Base-by-base conservation (phyloP, 1,284 basidiomycete genomes). In the Taiwanofungus camphoratus region DNA sequence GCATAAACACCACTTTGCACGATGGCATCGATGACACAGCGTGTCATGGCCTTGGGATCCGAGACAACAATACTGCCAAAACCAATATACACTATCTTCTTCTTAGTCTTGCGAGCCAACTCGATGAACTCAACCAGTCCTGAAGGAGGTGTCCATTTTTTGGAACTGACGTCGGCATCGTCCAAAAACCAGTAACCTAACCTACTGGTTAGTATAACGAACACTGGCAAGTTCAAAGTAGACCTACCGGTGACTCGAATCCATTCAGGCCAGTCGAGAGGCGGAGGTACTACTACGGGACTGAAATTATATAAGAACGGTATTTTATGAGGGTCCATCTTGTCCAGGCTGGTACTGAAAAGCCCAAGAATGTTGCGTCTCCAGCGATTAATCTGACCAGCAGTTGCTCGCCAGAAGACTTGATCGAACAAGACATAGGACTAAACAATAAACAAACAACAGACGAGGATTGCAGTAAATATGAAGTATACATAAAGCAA, bases 221-320 rank as follows among this genome's bases (percentile, higher is more conserved):
- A 33, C 11, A 22, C 41, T 30, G 49, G 18, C 56, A 45, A 4
- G 19, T 18, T n/a, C 3, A 7, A 4, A 4, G 24, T 20, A n/a
- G 23, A 43, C 58, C 48, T 54, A 85, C 89, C 94, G 41, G 92
- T 95, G 1, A 97, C 83, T 41, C 91, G 86, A 50, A 98, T 96
- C 91, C 94, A 97, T 63, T 98, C 95, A 5, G 92, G 91, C 95
- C 95, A 99, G 62, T 99, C 95, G 42, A 96, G 65, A 4, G 93
- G 93, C 16, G 83, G 87, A 6, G 92, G 92, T 8, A 95, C 89
- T 19, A 92, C 73, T 6, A 78, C 76, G 0, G 92, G 88, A 58
- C 90, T 94, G 61, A 98, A 98, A 63, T 97, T 98, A 68, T 99
- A 99, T 39, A 99, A 67, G 71, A 99, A 98, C 1, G 95, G 95